Conservation (phyloP, 495 filamentous ascomycete genomes). For the Aspergillus olivimuriae region DNA sequence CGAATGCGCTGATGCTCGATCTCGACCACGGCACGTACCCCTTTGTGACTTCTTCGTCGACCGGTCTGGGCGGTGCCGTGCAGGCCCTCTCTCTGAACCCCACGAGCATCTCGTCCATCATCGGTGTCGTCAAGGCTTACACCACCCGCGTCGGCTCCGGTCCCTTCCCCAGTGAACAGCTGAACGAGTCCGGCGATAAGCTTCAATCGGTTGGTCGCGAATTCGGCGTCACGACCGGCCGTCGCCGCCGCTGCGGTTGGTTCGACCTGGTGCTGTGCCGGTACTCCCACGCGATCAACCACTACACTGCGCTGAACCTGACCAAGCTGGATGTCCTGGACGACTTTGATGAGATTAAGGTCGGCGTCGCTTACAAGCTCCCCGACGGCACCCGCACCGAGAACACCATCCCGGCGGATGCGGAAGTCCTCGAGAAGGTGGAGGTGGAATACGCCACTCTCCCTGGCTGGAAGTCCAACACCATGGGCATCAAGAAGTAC, state of each 20-base stretch:
- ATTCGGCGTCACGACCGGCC: slow-evolving; percentile 79
- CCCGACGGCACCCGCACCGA: slow-evolving; percentile 46
- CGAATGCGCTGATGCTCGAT: slow-evolving; percentile 82
- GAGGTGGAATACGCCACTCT: slow-evolving; percentile 64
- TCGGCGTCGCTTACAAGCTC: slow-evolving; percentile 65
- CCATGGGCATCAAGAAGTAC: slow-evolving; percentile 53
- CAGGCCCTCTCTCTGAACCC: slow-evolving; percentile 56
- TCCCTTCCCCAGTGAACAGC: slow-evolving; percentile 78
- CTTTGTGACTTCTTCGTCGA: slow-evolving; percentile 76
- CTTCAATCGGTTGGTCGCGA: slow-evolving; percentile 59
- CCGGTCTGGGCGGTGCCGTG: slow-evolving; percentile 69
- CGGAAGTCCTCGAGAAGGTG: slow-evolving; percentile 53
- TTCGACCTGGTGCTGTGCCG: slow-evolving; percentile 82
- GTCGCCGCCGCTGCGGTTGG: slow-evolving; percentile 81
- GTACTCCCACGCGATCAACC: slow-evolving; percentile 64
- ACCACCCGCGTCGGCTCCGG: slow-evolving; percentile 72
- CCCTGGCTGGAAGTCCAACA: slow-evolving; percentile 71
- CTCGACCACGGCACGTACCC: slow-evolving; percentile 78
- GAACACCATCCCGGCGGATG: slow-evolving; percentile 61
- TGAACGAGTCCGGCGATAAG: slow-evolving; percentile 57
- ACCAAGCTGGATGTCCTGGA: slow-evolving; percentile 90
- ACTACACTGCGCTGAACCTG: slow-evolving; percentile 73
- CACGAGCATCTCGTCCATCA: slow-evolving; percentile 49
- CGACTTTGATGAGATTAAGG: slow-evolving; percentile 71
- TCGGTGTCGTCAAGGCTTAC: slow-evolving; percentile 85